These are phyloP conservation scores for Prunus yedoensis DNA, from an alignment of 331 rosid species.

Conservation along the genomic window DNA sequence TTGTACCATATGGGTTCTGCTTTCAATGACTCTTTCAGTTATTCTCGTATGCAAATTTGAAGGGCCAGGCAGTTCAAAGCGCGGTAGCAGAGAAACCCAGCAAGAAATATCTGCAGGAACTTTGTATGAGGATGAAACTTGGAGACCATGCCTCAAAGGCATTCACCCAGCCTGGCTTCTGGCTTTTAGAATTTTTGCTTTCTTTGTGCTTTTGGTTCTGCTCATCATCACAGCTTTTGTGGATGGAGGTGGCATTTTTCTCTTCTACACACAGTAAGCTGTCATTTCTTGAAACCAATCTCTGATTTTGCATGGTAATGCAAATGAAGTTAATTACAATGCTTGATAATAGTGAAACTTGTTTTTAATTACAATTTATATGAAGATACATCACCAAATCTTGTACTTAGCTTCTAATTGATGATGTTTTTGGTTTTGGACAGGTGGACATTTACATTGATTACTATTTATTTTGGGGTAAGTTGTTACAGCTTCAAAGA, in stretches of 20 bases:
- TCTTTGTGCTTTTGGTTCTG: conserved; percentile 68
- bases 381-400: neutral
- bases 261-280: conserved; percentile 86
- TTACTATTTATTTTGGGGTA: conserved; percentile 94
- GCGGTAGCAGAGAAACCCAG: conserved; percentile 28
- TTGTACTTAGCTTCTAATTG: neutral
- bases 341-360: neutral
- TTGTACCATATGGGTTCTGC: conserved; percentile 61
- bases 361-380: too few species aligned
- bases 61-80: conserved; percentile 33
- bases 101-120: conserved; percentile 36
- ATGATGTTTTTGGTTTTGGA: conserved; percentile 23
- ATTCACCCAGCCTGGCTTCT: conserved; percentile 95
- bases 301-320: neutral
- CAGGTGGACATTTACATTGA: conserved; percentile 88
- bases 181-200: conserved; percentile 74
- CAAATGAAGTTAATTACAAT: neutral
- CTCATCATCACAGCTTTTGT: conserved; percentile 55
- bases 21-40: conserved; percentile 42
- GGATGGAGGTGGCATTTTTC: conserved; percentile 80
- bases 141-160: conserved; percentile 86
- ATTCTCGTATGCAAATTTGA: conserved; percentile 60
- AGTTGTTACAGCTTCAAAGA: conserved; percentile 33
- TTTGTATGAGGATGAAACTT: conserved; percentile 88
- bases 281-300: conserved; percentile 9